Conservation (phyloP, 352 stramenopile genomes). For the Phytopythium vexans region DNA sequence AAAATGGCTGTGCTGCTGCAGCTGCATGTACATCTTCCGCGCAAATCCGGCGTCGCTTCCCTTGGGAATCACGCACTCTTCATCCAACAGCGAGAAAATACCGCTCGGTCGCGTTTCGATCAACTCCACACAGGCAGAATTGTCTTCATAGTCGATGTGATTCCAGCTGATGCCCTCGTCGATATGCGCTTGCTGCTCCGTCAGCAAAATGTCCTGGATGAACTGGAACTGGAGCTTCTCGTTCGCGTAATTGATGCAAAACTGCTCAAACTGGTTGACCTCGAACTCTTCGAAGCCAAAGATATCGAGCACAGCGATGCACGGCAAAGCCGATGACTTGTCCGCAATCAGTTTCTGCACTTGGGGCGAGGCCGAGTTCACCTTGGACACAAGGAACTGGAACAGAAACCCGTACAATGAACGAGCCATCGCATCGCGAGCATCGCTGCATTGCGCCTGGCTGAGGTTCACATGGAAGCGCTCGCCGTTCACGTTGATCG, state of each 20-base stretch:
- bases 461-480: slow-evolving; percentile 64
- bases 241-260: slow-evolving; percentile 93
- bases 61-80: slow-evolving; percentile 83
- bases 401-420: slow-evolving; percentile 85
- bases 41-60: slow-evolving; percentile 73
- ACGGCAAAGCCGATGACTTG: too few species aligned
- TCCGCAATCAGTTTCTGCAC: slow-evolving; percentile 10
- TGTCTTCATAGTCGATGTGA: slow-evolving; percentile 71
- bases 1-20: slow-evolving; percentile 58
- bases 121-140: slow-evolving; percentile 76
- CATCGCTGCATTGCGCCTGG: slow-evolving; percentile 59
- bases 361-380: slow-evolving; percentile 55
- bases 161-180: slow-evolving; percentile 72
- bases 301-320: slow-evolving; percentile 87
- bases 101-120: slow-evolving; percentile 75
- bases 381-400: slow-evolving; percentile 74
- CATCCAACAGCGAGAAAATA: slow-evolving; percentile 80
- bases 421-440: slow-evolving; percentile 67
- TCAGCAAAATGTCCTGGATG: slow-evolving; percentile 76
- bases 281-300: slow-evolving; percentile 91
- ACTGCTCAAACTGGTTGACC: slow-evolving; percentile 87
- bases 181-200: slow-evolving; percentile 72
- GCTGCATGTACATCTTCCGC: slow-evolving; percentile 69
- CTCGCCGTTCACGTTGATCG: slow-evolving; percentile 68
- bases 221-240: slow-evolving; percentile 91